Evolutionary conservation across 768 basidiomycete genomes (phyloP).

Genomic region (Xerocomus brunneocitrinus): DNA sequence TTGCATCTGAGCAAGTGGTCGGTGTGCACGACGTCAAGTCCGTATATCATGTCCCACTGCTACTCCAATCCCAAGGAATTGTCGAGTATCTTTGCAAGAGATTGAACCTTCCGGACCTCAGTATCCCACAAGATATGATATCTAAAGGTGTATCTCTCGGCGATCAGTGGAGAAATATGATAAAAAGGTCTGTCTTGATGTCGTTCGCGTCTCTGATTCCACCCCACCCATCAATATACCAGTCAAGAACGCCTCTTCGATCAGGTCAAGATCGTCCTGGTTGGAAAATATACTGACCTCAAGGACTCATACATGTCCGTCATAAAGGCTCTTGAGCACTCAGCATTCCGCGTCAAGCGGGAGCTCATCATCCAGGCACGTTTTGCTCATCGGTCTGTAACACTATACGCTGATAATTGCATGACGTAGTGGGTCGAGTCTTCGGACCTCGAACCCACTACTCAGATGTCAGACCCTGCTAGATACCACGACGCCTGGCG

Average conservation of each 20-base stretch:
- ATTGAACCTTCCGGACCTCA: slow-evolving; percentile 62
- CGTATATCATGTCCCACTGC: slow-evolving; percentile 94
- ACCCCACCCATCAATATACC: slow-evolving; percentile 5
- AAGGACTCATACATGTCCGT: slow-evolving; percentile 99
- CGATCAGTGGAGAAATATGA: slow-evolving; percentile 78
- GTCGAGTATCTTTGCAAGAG: slow-evolving; percentile 77
- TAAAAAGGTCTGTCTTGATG: slow-evolving; percentile 54
- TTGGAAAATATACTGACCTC: slow-evolving; percentile 95
- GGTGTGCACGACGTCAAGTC: slow-evolving; percentile 96
- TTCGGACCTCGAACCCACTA: slow-evolving; percentile 80
- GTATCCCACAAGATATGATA: slow-evolving; percentile 51
- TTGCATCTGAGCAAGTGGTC: slow-evolving; percentile 81
- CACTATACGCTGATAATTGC: slow-evolving; percentile 11
- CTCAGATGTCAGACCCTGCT: slow-evolving; percentile 73
- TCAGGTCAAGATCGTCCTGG: slow-evolving; percentile 81
- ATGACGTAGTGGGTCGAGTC: slow-evolving; percentile 87
- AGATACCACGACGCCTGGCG: slow-evolving; percentile 96
- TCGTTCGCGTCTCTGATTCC: neutral
- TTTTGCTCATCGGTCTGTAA: slow-evolving; percentile 5
- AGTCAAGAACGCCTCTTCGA: slow-evolving; percentile 96
- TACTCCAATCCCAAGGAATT: slow-evolving; percentile 91
- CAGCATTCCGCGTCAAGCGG: slow-evolving; percentile 85
- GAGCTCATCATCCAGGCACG: slow-evolving; percentile 77
- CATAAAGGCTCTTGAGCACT: slow-evolving; percentile 93
- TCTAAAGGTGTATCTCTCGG: slow-evolving; percentile 63